These are phyloP conservation scores for Sapria himalayana DNA, from an alignment of 345 rosid genomes.

Conservation along the genomic window DNA sequence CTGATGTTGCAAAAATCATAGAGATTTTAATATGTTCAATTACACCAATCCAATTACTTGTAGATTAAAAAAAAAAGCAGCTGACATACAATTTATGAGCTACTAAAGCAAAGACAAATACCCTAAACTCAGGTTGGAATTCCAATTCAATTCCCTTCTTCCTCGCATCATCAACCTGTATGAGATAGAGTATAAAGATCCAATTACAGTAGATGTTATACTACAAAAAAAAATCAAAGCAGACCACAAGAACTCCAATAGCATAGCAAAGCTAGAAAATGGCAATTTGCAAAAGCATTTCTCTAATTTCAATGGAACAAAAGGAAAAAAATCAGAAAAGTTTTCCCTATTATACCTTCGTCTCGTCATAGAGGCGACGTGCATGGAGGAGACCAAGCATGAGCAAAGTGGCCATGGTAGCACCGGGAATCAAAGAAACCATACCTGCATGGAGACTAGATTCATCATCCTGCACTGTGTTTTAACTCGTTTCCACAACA, in stretches of 20 bases:
- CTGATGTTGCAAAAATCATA: constrained; percentile 16
- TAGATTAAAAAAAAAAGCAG: neutral
- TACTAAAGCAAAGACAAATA: constrained; percentile 13
- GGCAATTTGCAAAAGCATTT: no score
- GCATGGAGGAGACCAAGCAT: constrained; percentile 97
- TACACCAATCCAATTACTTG: constrained; percentile 1
- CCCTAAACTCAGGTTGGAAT: constrained; percentile 66
- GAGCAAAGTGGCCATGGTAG: constrained; percentile 71
- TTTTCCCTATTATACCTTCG: constrained; percentile 39
- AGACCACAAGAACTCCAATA: no score
- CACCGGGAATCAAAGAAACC: constrained; percentile 58
- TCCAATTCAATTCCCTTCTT: constrained; percentile 61
- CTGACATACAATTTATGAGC: no score
- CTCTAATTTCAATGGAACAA: no score
- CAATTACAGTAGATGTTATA: no score
- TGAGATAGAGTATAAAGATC: no score
- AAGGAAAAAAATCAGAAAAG: no score
- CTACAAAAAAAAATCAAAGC: no score
- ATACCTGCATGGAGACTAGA: constrained; percentile 24
- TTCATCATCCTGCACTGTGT: constrained; percentile 3
- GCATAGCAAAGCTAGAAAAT: no score
- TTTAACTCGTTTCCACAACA: neutral
- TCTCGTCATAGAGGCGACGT: constrained; percentile 73
- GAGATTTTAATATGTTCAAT: no score
- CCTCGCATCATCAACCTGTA: constrained; percentile 66